phyloP scores from a whole-genome alignment of 1,139 yeast species.

The Pichia sp. region DNA sequence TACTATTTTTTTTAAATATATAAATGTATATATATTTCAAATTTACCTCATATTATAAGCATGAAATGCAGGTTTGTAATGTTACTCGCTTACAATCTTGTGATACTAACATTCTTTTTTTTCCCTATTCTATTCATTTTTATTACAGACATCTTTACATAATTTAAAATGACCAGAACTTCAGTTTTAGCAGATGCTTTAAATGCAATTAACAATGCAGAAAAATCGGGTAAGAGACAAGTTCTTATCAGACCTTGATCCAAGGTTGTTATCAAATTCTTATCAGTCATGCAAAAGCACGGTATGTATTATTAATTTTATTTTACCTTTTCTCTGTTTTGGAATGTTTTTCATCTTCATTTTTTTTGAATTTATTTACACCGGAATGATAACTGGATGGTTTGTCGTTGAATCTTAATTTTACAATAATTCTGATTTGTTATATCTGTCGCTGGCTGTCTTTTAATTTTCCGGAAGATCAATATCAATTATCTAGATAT shows the following conservation, averaged over 20 bases:
- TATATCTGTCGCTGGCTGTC: constrained; percentile 82
- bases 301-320: constrained; percentile 37
- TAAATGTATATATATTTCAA: too few species aligned
- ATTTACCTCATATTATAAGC: not conserved
- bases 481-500: constrained; percentile 25
- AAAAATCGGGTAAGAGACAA: constrained; percentile 99
- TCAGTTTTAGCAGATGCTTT: constrained; percentile 99
- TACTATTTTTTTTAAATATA: constrained; percentile 3
- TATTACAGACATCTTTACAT: constrained; percentile 3
- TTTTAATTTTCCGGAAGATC: constrained; percentile 92
- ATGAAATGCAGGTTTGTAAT: not conserved
- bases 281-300: constrained; percentile 97
- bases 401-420: constrained; percentile 49
- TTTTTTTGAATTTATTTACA: constrained; percentile 17
- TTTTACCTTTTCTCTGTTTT: constrained; percentile 1
- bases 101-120: constrained; percentile 20
- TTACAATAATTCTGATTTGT: constrained; percentile 11
- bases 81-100: not conserved
- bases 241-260: constrained; percentile 98
- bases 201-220: constrained; percentile 98
- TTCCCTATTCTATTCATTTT: not conserved
- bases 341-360: not conserved
- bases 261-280: constrained; percentile 94
- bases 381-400: constrained; percentile 99
- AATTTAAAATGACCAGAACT: constrained; percentile 81